These are phyloP conservation scores for Bimuria novae-zelandiae DNA, from an alignment of 2,329 filamentous ascomycete species.

Conservation along the genomic window DNA sequence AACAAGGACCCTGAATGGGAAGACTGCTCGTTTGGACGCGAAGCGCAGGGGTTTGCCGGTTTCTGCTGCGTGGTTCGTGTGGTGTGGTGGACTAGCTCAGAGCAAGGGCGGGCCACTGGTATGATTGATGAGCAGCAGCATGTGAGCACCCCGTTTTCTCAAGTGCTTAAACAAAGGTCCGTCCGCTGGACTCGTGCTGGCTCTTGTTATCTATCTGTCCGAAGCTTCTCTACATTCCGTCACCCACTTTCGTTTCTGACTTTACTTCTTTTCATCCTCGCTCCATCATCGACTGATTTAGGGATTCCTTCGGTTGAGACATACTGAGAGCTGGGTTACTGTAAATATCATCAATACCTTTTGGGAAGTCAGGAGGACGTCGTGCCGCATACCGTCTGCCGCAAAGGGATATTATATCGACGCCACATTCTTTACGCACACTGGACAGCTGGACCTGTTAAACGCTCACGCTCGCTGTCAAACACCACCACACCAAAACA, in stretches of 20 bases:
- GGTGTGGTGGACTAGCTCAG: not conserved
- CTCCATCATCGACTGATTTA: not conserved
- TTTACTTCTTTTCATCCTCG: conserved; percentile 5
- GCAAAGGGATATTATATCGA: too few relatives aligned
- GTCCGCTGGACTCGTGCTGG: conserved; percentile 1
- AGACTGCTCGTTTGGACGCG: not conserved
- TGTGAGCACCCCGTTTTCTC: not conserved
- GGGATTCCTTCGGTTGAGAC: not conserved
- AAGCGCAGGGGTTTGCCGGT: conserved; percentile 2
- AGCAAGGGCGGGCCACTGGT: too few relatives aligned
- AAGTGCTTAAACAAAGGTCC: conserved; percentile 2
- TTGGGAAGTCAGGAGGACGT: not conserved
- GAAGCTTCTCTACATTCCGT: too few relatives aligned
- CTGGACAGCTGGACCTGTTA: conserved; percentile 24
- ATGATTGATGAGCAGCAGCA: not conserved
- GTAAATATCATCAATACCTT: conserved; percentile 4
- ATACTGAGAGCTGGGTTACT: conserved; percentile 8
- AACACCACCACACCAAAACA: not conserved
- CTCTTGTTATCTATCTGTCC: conserved; percentile 4
- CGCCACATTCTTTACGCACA: not conserved
- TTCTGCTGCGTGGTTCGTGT: conserved; percentile 1
- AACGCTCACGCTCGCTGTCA: conserved; percentile 14
- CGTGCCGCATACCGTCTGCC: too few relatives aligned
- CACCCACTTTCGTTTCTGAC: conserved; percentile 22
- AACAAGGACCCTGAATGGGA: conserved; percentile 5